Base-by-base conservation (phyloP, 129 eudicot genomes). In the Artemisia tridentata region DNA sequence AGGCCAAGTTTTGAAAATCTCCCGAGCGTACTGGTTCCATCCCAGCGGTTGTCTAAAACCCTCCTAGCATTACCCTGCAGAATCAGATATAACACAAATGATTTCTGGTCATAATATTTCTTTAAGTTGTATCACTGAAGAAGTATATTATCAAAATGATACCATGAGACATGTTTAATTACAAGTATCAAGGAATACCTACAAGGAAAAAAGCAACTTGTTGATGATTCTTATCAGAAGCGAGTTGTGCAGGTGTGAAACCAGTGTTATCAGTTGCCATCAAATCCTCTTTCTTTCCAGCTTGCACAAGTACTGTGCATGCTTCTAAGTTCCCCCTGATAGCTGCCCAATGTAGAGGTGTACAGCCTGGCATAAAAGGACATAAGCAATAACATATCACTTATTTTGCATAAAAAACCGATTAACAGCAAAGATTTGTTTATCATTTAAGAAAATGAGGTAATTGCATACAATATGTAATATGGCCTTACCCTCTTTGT, bases 141-240 rank as follows among this genome's bases (percentile, higher is more conserved):
- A 45, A 18, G 2, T 43, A 11, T 11, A 20, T 43, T 20, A 21
- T 17, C 41, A 23, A 59, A 59, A 14, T 21, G 11, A 34, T 11
- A 16, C 14, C 65, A 60, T 41, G 47, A 60, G 53, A 47, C 8
- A 54, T 67, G 41, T 20, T 60, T 10, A 19, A 50, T 21, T 46
- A 74, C 73, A 76, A 62, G 72, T 23, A 18, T 62, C 48, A 82
- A 80, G 59, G 81, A 75, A 81, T 84, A 90, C 99, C 84, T 88
- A 95, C 99, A 90, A 95, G 99, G 85, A 88, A 95, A 95, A 95
- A 90, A 53, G 99, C 97, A 81, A 95, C 97, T 95, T 90, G 99
- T 84, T 87, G 83, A 69, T 90, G 97, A 86, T 84, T 95, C 65
- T 95, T 95, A 81, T 95, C 99, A 20, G 99, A 79, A 41, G 99